A percentile compares a stretch with the other conserved stretches of the same genome.
These are phyloP conservation scores for Dichotomopilus funicola DNA, from an alignment of 2,329 filamentous ascomycete species.

Conservation along the genomic window DNA sequence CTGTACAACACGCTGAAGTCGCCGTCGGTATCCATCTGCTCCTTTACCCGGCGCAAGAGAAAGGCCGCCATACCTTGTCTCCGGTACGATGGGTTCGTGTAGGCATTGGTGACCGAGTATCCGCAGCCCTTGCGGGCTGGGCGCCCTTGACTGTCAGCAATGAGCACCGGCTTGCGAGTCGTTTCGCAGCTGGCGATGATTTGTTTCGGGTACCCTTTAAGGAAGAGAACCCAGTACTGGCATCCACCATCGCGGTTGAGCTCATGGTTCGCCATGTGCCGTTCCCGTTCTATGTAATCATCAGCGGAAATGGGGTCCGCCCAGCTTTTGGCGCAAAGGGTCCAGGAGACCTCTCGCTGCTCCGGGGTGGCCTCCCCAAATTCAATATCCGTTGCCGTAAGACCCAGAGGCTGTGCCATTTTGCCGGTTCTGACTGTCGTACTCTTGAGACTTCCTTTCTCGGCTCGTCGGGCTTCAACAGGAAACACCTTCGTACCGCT, in stretches of 20 bases:
- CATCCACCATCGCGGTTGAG: conserved; percentile 23
- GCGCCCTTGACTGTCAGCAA: conserved; percentile 19
- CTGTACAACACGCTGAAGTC: conserved; percentile 33
- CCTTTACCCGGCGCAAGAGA: conserved; percentile 30
- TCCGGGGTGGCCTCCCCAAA: conserved; percentile 27
- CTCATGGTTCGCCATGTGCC: conserved; percentile 24
- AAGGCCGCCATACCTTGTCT: conserved; percentile 31
- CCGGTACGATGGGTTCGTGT: conserved; percentile 31
- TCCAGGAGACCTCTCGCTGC: conserved; percentile 27
- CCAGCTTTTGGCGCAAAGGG: conserved; percentile 28
- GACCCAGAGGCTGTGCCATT: conserved; percentile 19
- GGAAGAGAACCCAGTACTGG: conserved; percentile 29
- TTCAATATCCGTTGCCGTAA: conserved; percentile 22
- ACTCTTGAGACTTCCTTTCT: no score
- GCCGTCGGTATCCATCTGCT: conserved; percentile 30
- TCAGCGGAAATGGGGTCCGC: conserved; percentile 26
- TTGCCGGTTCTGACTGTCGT: background rate
- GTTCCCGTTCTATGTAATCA: conserved; percentile 27
- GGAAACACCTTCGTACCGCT: no score
- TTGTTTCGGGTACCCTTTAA: conserved; percentile 24
- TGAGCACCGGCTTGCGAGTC: conserved; percentile 24
- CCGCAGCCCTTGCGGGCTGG: conserved; percentile 25
- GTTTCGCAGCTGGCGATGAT: conserved; percentile 33
- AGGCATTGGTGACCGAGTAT: conserved; percentile 32
- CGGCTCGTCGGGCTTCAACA: no score